phyloP scores from a whole-genome alignment of 345 rosid genomes.

The Eucalyptus urophylla region DNA sequence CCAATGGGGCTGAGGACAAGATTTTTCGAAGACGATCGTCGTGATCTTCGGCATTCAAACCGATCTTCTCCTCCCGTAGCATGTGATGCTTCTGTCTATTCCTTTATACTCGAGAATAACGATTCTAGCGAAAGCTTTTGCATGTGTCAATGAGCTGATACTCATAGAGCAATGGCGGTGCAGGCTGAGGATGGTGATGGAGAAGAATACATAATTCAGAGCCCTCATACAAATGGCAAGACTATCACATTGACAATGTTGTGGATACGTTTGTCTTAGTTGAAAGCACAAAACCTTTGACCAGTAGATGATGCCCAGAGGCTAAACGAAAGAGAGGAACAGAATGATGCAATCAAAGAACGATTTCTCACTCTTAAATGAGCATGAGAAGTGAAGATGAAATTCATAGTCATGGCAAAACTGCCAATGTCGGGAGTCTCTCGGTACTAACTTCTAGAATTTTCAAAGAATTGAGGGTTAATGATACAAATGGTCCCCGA shows the following conservation, averaged over 20 bases:
- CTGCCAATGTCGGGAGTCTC: not conserved
- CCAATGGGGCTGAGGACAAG: not conserved
- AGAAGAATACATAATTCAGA: not conserved
- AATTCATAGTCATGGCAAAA: not conserved
- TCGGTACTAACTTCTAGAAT: not conserved
- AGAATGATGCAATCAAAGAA: not conserved
- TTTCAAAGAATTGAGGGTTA: fast-evolving
- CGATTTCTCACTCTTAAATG: not conserved
- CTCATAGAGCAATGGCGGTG: not conserved
- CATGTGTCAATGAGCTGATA: not conserved
- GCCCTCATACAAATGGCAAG: not conserved
- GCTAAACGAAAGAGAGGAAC: not conserved
- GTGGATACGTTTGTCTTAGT: not conserved
- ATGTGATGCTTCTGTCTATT: not conserved
- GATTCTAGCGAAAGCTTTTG: not conserved
- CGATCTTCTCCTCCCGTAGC: not conserved
- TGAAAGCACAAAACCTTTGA: not conserved
- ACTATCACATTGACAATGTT: not conserved
- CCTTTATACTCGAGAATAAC: not conserved
- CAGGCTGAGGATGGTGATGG: not conserved
- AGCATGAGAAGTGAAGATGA: not conserved
- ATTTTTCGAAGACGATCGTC: not conserved
- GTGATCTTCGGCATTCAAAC: not conserved
- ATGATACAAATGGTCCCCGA: fast-evolving
- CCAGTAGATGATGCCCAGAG: not conserved